Base-by-base conservation (phyloP, 768 basidiomycete species). In the Tephrocybe sp. region DNA sequence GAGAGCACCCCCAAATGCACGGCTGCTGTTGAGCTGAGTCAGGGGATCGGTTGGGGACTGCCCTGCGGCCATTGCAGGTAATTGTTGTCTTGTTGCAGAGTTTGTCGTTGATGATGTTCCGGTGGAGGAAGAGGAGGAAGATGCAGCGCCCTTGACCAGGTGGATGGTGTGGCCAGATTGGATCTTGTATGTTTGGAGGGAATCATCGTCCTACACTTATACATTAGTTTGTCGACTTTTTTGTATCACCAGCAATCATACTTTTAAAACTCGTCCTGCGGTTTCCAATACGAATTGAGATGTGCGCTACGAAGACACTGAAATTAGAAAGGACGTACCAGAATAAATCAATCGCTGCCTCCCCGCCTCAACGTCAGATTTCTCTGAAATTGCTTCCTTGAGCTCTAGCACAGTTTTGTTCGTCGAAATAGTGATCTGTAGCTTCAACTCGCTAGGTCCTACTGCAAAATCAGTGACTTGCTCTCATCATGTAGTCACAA, bases 311-410 rank as follows among this genome's bases (percentile, higher is more conserved):
- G 31, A 19, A 6, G 13, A 3, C 13, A 16, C 33, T 16, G 13
- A 19, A 1, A 12, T 5, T 11, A 32, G 7, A 17, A 13, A n/a
- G 17, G 32, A 69, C 79, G 59, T 55, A 80, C 94, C 96, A 32
- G 89, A 90, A 68, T 95, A 98, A 58, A 98, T 98, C 55, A 98
- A 73, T 32, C 96, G 72, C 67, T 97, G 95, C 45, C 89, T 73
- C 45, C 91, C 92, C 12, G 91, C 89, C 57, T 85, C 82, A 20
- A 96, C 91, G 61, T 93, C 85, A 2, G 88, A 86, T 72, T 91
- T 84, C 23, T 74, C 84, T 7, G 93, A 88, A 70, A 99, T 91
- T 30, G 85, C 84, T 53, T 85, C 79, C 76, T 99, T 99, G 64
- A 99, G 85, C 56, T 98, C 92, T 42, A 76, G 70, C 20, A 98